Evolutionary conservation across 1,139 yeast genomes (phyloP), one percentile per base, ranked within the genome.

Genomic region (Pichia sp.): DNA sequence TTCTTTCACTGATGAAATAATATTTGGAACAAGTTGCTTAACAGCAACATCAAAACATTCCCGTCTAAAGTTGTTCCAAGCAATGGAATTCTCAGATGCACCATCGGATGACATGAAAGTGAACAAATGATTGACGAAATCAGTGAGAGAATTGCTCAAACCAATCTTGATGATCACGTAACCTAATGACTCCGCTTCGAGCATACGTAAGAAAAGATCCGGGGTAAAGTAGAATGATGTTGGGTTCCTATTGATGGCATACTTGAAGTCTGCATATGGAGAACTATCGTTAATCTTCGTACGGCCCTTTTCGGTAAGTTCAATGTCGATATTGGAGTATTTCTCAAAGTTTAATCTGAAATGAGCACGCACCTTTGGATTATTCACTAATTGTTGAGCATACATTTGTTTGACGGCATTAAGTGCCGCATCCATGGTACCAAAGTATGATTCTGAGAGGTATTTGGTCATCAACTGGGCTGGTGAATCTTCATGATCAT

Each of bases 241-340:
- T 10, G 91, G 80, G 1, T 85, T 69, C 52, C 93, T 72, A 58
- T 86, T 83, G 38, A 77, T 72, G 14, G 96, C 94, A 58, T 91
- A 93, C 57, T 91, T 93, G 62, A 93, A 80, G 52, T 86, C 96
- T 42, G 82, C 86, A 52, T 78, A 88, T 2, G 91, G 83, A 45
- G 91, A 80, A 44, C 78, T 78, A 39, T 74, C 77, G 48, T 82
- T 94, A 45, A 91, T 91, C 46, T 81, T 77, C 32, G 75, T 67
- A 50, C 75, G 75, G 43, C 99, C 99, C 60, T 85, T 87, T 46
- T 87, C 94, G 0, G 97, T 88, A 27, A 88, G 63, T 13, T 75
- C 72, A 17, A 88, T 80, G 55, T 83, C 81, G 16, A 88, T 71
- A 19, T 72, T 69, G 13, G 94, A 86, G 51, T 72, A 77, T 28